A percentile compares a stretch with the other conserved stretches of the same genome.
Evolutionary conservation across 1,284 basidiomycete genomes (phyloP).

Genomic region (Sanguinoderma infundibulare): DNA sequence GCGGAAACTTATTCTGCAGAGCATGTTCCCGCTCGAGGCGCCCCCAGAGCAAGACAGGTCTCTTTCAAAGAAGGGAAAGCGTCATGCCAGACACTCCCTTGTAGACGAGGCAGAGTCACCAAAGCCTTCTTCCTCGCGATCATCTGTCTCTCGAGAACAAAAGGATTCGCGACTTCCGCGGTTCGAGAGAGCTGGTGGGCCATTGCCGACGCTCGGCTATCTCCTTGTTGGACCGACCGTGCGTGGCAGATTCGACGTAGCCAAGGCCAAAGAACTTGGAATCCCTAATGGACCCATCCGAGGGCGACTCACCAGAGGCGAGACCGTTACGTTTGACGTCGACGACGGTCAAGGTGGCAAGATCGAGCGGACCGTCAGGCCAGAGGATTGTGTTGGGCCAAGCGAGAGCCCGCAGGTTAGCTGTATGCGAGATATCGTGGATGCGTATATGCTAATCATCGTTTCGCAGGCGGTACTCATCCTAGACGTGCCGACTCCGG

Average conservation of each 20-base stretch:
- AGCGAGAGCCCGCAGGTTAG: slow-evolving; percentile 54
- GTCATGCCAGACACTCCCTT: slow-evolving; percentile 1
- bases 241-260: slow-evolving; percentile 86
- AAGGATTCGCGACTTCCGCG: slow-evolving; percentile 14
- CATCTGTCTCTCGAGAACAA: neutral
- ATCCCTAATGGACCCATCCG: slow-evolving; percentile 63
- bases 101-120: neutral
- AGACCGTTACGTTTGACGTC: slow-evolving; percentile 58
- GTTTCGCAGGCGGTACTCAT: slow-evolving; percentile 55
- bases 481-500: slow-evolving; percentile 63
- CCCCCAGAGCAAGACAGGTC: slow-evolving; percentile 17
- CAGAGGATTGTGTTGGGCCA: slow-evolving; percentile 64
- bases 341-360: slow-evolving; percentile 45
- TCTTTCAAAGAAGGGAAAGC: slow-evolving; percentile 8
- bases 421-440: neutral
- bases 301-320: slow-evolving; percentile 52
- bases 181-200: neutral
- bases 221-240: slow-evolving; percentile 77
- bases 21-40: slow-evolving; percentile 59
- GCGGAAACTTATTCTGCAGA: slow-evolving; percentile 50
- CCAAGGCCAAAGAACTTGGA: slow-evolving; percentile 68
- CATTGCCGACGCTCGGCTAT: slow-evolving; percentile 45
- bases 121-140: neutral
- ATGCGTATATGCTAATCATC: neutral
- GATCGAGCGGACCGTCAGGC: slow-evolving; percentile 51